Evolutionary conservation across 2,329 filamentous ascomycete genomes (phyloP), one percentile per base, ranked within the genome.

Genomic region (Cercospora sojina): DNA sequence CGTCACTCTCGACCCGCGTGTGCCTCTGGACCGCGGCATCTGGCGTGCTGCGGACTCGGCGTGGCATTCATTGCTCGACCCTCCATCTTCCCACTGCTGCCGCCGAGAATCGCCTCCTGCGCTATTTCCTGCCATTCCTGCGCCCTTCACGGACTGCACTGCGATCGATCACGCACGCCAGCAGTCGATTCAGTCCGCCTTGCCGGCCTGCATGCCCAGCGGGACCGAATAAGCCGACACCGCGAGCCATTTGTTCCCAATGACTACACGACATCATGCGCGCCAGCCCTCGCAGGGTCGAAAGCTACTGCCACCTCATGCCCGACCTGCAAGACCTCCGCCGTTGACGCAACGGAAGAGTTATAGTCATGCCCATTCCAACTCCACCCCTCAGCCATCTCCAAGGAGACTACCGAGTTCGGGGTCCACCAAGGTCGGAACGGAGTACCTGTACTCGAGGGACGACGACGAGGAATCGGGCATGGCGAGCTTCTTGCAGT

Each of bases 401-500:
- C 59, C 67, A 27, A 69, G 57, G 59, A 70, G 60, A 62, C 58
- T 59, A 25, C 51, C 64, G 35, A 61, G 58, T 29, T 57, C 62
- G 51, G 61, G 63, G n/a, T 69, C 67, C 59, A 73, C 70, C 62
- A 75, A 69, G 60, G 61, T 32, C 31, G 62, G 41, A 12, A 66
- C 67, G 29, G 64, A 55, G 35, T 61, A 67, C 18, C 57, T 69
- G 61, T 59, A 65, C 41, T 62, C 65, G n/a, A 51, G 66, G 41
- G 57, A 67, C 38, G 31, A 66, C 32, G 74, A 78, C 59, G 79
- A 81, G 56, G 81, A 83, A 67, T 80, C 83, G 70, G 79, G 78
- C 70, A 84, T 85, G 81, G 81, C 82, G 62, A 83, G 81, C 74
- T 85, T 85, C 70, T 71, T 83, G 69, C 82, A 85, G 68, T 85